Evolutionary conservation across 768 basidiomycete genomes (phyloP).

Genomic region (Auriscalpium vulgare): DNA sequence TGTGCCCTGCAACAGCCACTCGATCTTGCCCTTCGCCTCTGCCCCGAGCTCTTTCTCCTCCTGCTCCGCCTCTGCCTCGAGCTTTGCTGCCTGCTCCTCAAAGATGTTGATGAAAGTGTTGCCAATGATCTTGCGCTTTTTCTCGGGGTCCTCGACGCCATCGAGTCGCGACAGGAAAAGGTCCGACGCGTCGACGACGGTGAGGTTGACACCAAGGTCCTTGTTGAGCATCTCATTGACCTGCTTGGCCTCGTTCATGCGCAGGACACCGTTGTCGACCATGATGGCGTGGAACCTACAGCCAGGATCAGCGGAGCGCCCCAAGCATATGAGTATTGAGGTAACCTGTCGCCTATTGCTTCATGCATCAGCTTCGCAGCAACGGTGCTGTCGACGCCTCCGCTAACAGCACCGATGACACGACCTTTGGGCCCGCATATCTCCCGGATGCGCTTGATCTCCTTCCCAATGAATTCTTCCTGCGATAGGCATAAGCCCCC

Average conservation of each 20-base stretch:
- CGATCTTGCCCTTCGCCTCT: slow-evolving; percentile 81
- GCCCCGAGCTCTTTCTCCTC: slow-evolving; percentile 55
- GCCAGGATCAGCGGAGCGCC: neutral
- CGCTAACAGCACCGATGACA: slow-evolving; percentile 96
- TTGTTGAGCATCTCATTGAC: slow-evolving; percentile 90
- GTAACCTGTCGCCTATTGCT: slow-evolving; percentile 92
- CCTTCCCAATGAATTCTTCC: slow-evolving; percentile 98
- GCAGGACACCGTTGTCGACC: slow-evolving; percentile 98
- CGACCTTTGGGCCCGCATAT: slow-evolving; percentile 93
- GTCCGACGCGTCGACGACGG: slow-evolving; percentile 92
- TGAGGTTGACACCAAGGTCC: slow-evolving; percentile 92
- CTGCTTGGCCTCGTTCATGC: slow-evolving; percentile 83
- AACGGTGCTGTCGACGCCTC: slow-evolving; percentile 96
- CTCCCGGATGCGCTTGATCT: slow-evolving; percentile 86
- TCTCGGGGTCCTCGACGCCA: slow-evolving; percentile 91
- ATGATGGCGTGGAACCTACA: slow-evolving; percentile 95
- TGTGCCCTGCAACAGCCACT: slow-evolving; percentile 96
- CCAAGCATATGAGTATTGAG: neutral
- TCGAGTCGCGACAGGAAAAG: slow-evolving; percentile 85
- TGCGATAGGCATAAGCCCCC: slow-evolving; percentile 21
- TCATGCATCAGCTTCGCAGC: slow-evolving; percentile 99
- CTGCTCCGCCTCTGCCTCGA: slow-evolving; percentile 74
- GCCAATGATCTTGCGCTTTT: slow-evolving; percentile 96
- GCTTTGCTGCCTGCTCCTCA: slow-evolving; percentile 85
- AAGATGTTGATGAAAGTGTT: slow-evolving; percentile 99